These are phyloP conservation scores for Suillus fuscotomentosus DNA, from an alignment of 768 basidiomycete genomes.

Conservation along the genomic window DNA sequence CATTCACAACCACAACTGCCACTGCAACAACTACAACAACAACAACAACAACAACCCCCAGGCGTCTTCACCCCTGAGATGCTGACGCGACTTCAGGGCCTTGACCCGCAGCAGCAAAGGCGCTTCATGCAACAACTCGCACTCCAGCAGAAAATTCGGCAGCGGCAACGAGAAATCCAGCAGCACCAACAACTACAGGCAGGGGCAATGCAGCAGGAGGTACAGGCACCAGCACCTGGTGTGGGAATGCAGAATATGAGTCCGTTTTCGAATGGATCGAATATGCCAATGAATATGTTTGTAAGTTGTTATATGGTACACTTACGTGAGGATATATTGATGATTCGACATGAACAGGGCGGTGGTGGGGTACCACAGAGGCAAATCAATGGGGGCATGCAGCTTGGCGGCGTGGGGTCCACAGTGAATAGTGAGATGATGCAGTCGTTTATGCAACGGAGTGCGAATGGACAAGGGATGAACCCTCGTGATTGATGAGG, in stretches of 20 bases:
- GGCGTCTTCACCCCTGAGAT: constrained; percentile 7
- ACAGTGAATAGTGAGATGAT: constrained; percentile 40
- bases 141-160: constrained; percentile 15
- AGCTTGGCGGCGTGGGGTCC: constrained; percentile 18
- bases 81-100: constrained; percentile 18
- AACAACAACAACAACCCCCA: background rate
- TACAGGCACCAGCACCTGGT: constrained; percentile 2
- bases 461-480: constrained; percentile 28
- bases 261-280: constrained; percentile 3
- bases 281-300: constrained; percentile 16
- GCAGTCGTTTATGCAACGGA: constrained; percentile 47
- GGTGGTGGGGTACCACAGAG: constrained; percentile 10
- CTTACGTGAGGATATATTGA: constrained; percentile 3
- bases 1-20: background rate
- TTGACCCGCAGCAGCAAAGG: constrained; percentile 24
- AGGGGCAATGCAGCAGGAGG: background rate
- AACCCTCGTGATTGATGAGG: constrained; percentile 12
- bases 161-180: constrained; percentile 15
- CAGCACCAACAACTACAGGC: constrained; percentile 21
- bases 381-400: constrained; percentile 17
- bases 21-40: background rate
- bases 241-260: constrained; percentile 11
- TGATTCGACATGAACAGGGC: constrained; percentile 7
- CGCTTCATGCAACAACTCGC: constrained; percentile 16
- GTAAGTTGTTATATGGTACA: constrained; percentile 11